Evolutionary conservation across 768 basidiomycete genomes (phyloP), one percentile per base, ranked within the genome.

Genomic region (Tulasnella sp.): DNA sequence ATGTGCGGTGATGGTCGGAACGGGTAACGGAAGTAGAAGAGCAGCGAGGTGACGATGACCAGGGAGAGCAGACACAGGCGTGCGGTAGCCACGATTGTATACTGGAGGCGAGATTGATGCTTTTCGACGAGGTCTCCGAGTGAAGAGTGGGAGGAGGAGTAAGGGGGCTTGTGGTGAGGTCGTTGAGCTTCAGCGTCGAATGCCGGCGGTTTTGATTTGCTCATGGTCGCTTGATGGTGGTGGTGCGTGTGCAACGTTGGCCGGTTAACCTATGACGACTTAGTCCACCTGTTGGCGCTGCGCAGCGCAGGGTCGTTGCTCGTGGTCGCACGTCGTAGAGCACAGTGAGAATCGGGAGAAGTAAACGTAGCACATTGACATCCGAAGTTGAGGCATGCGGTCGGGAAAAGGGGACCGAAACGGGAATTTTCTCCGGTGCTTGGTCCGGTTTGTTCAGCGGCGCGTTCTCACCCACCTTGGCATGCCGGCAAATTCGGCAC

Each of bases 11-110:
- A 40, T 28, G 44, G 44, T n/a, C 14, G 46, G 76, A 58, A 40
- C 12, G 76, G 76, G 34, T 77, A 77, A 18, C 48, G 76, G 76
- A 40, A 58, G 76, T 40, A 48, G 76, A 58, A 48, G 76, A 46
- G 76, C 20, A 77, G 7, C n/a, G 42, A 40, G 76, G 76, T 40
- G 54, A 48, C 22, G 42, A 46, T 4, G 20, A 60, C 37, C 20
- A 77, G 22, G 0, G 31, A 16, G 2, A 31, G 2, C 6, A 77
- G 46, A 28, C 34, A 58, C 1, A 77, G n/a, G 46, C 76, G 76
- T 48, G 76, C 37, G 37, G 76, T 46, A 54, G 76, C 74, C 74
- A 75, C 74, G 37, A 75, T 75, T 5, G 37, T 64, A 16, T 64
- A 64, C 7, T 9, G 60, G 60, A 64, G 31, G 60, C 24, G 60